Evolutionary conservation across 192 early-diverging fungal species (phyloP).

Genomic region (Backusella parvicylindrica): DNA sequence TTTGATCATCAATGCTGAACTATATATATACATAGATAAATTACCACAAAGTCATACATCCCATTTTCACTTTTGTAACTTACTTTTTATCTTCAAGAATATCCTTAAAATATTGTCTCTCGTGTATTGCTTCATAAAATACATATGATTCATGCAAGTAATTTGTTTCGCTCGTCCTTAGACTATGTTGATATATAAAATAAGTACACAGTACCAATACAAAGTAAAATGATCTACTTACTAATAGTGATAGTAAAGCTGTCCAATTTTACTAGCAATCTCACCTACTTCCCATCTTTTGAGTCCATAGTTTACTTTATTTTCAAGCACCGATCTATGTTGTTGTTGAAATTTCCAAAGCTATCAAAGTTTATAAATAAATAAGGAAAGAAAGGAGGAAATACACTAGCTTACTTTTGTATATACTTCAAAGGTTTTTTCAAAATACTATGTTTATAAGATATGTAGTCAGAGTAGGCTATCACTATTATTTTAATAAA

Average conservation of each 20-base stretch:
- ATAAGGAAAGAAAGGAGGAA: background rate
- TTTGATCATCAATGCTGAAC: constrained; percentile 91
- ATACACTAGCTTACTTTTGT: constrained; percentile 54
- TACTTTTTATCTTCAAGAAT: constrained; percentile 92
- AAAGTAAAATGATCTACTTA: constrained; percentile 31
- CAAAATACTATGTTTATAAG: constrained; percentile 65
- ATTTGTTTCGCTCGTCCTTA: constrained; percentile 95
- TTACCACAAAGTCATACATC: background rate
- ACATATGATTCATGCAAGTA: constrained; percentile 92
- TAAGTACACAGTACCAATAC: constrained; percentile 24
- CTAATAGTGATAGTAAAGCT: constrained; percentile 82
- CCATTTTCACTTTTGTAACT: background rate
- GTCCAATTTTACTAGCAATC: constrained; percentile 97
- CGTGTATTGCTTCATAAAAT: constrained; percentile 96
- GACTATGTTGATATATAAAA: constrained; percentile 26
- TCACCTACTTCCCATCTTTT: constrained; percentile 99
- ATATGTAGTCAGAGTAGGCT: background rate
- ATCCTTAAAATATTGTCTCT: constrained; percentile 92
- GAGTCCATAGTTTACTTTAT: constrained; percentile 85
- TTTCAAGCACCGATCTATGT: constrained; percentile 83
- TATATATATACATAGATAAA: constrained; percentile 27
- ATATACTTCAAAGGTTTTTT: constrained; percentile 97
- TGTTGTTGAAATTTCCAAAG: constrained; percentile 96
- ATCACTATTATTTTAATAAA: background rate
- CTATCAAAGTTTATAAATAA: constrained; percentile 21